phyloP scores from a whole-genome alignment of 2,329 filamentous ascomycete species.

The Chalaropsis ovoidea region DNA sequence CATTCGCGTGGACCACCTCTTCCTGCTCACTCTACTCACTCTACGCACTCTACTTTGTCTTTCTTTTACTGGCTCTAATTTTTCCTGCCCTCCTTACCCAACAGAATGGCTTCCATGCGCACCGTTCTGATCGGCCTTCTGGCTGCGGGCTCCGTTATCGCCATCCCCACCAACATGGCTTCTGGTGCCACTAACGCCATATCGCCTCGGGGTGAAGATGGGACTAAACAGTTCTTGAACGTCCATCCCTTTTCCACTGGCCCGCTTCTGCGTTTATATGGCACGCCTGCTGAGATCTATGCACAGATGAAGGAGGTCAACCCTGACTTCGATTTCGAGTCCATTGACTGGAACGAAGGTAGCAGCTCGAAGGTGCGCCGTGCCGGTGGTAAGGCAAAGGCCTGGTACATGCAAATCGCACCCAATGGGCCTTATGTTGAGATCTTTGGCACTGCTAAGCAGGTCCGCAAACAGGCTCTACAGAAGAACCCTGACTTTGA shows the following conservation, averaged over 20 bases:
- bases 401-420: slow-evolving; percentile 26
- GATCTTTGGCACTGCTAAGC: slow-evolving; percentile 26
- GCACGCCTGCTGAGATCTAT: slow-evolving; percentile 27
- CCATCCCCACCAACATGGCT: slow-evolving; percentile 2
- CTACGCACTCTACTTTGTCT: neutral
- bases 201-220: neutral
- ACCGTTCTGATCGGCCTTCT: slow-evolving; percentile 19
- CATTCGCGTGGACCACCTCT: neutral
- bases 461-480: slow-evolving; percentile 26
- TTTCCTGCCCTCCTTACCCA: neutral
- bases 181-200: neutral
- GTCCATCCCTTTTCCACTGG: slow-evolving; percentile 11
- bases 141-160: slow-evolving; percentile 16
- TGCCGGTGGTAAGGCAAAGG: neutral
- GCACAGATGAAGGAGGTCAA: slow-evolving; percentile 25
- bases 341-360: slow-evolving; percentile 1
- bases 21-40: neutral
- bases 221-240: neutral
- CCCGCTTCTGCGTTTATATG: slow-evolving; percentile 15
- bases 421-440: too few species aligned
- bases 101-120: slow-evolving; percentile 22
- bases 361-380: neutral
- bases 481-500: slow-evolving; percentile 27
- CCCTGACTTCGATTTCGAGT: slow-evolving; percentile 27
- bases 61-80: neutral